A percentile compares a stretch with the other conserved stretches of the same genome.
These are phyloP conservation scores for Dothistroma septosporum DNA, from an alignment of 2,329 filamentous ascomycete species.

Conservation along the genomic window DNA sequence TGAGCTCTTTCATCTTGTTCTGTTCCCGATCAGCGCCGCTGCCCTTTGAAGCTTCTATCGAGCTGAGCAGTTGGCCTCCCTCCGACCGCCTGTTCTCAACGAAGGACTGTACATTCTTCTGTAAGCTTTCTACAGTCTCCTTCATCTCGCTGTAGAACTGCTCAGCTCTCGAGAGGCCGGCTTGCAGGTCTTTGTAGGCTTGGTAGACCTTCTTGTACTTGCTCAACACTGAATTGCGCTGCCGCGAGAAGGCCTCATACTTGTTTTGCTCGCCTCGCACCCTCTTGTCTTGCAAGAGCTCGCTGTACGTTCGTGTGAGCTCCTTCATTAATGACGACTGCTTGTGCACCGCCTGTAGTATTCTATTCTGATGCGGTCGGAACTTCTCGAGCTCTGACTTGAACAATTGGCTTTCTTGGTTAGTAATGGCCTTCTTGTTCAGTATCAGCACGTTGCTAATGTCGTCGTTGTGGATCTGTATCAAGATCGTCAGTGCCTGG, in stretches of 20 bases:
- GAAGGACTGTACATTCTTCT: slow-evolving; percentile 71
- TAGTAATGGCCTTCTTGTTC: slow-evolving; percentile 94
- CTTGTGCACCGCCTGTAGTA: slow-evolving; percentile 92
- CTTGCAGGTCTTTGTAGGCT: slow-evolving; percentile 83
- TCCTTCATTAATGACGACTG: slow-evolving; percentile 94
- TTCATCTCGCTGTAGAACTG: slow-evolving; percentile 87
- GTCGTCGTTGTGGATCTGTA: slow-evolving; percentile 86
- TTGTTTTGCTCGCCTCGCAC: slow-evolving; percentile 92
- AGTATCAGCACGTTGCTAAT: slow-evolving; percentile 96
- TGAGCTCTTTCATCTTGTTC: slow-evolving; percentile 78
- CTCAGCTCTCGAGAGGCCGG: slow-evolving; percentile 81
- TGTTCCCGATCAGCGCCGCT: slow-evolving; percentile 74
- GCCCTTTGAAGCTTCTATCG: slow-evolving; percentile 77
- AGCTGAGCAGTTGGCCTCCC: slow-evolving; percentile 79
- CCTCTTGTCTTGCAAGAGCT: slow-evolving; percentile 85
- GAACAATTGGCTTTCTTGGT: slow-evolving; percentile 88
- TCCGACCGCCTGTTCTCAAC: slow-evolving; percentile 91
- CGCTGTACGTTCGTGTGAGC: slow-evolving; percentile 79
- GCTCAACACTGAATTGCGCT: slow-evolving; percentile 73
- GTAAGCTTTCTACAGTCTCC: slow-evolving; percentile 30
- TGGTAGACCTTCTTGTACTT: slow-evolving; percentile 90
- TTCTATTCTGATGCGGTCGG: slow-evolving; percentile 81
- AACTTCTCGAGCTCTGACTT: slow-evolving; percentile 98
- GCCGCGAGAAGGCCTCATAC: slow-evolving; percentile 82
- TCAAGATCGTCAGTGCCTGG: slow-evolving; percentile 11